phyloP scores from a whole-genome alignment of 202 grass and related monocot genomes.

The Zizania palustris region DNA sequence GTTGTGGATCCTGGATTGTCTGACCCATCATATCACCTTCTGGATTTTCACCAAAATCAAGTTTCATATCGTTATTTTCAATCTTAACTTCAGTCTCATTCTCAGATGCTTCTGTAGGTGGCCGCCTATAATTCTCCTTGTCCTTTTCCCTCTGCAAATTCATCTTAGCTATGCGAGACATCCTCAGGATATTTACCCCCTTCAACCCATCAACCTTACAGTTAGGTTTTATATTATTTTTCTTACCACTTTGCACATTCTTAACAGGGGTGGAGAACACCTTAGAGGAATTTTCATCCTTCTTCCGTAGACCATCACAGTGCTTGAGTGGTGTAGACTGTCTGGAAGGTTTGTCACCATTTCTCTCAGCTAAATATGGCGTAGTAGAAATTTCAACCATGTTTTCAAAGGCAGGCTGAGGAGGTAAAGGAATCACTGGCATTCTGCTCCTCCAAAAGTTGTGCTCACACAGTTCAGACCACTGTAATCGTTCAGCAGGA shows the following conservation, averaged over 20 bases:
- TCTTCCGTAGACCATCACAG: slow-evolving; percentile 50
- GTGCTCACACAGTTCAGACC: slow-evolving; percentile 91
- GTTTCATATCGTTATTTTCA: slow-evolving; percentile 98
- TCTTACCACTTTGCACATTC: slow-evolving; percentile 71
- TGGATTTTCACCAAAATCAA: slow-evolving; percentile 92
- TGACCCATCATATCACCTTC: slow-evolving; percentile 71
- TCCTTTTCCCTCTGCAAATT: slow-evolving; percentile 94
- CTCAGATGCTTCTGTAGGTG: slow-evolving; percentile 61
- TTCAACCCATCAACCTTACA: slow-evolving; percentile 57
- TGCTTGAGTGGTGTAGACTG: slow-evolving; percentile 68
- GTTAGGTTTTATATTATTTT: slow-evolving; percentile 60
- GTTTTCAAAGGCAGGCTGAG: slow-evolving; percentile 75
- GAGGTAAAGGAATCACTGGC: slow-evolving; percentile 56
- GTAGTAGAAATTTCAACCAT: slow-evolving; percentile 66
- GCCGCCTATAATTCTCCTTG: slow-evolving; percentile 89
- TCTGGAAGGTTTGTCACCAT: slow-evolving; percentile 69
- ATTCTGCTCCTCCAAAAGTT: slow-evolving; percentile 84
- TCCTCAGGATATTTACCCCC: slow-evolving; percentile 84
- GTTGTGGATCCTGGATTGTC: slow-evolving; percentile 57
- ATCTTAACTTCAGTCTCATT: slow-evolving; percentile 89
- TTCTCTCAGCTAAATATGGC: slow-evolving; percentile 67
- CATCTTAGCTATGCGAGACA: slow-evolving; percentile 91
- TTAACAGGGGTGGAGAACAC: slow-evolving; percentile 62
- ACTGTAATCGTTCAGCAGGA: slow-evolving; percentile 96
- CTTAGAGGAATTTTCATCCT: slow-evolving; percentile 70